Conservation (phyloP, 495 filamentous ascomycete species). For the Haplographium delicatum region DNA sequence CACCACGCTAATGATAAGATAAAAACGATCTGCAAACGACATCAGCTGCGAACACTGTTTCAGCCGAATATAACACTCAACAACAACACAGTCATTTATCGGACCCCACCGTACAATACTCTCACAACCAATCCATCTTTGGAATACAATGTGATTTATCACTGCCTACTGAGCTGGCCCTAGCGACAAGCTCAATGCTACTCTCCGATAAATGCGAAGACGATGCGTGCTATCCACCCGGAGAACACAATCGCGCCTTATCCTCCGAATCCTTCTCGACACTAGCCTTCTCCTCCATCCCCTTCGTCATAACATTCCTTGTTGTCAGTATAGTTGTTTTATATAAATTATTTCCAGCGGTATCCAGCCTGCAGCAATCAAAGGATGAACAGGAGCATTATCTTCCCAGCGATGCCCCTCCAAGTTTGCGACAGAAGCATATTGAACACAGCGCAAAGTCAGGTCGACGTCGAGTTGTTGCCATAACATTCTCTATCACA, state of each 20-base stretch:
- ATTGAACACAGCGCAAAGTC: constrained; percentile 42
- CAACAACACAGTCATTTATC: background rate
- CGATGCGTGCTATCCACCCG: constrained; percentile 11
- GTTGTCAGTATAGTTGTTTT: constrained; percentile 50
- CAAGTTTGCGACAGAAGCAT: constrained; percentile 41
- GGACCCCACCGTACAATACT: too few species aligned
- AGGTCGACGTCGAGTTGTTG: constrained; percentile 47
- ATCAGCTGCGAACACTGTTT: constrained; percentile 3
- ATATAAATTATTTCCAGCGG: constrained; percentile 58
- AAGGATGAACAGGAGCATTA: constrained; percentile 44
- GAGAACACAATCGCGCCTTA: constrained; percentile 1
- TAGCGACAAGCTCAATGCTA: constrained; percentile 17
- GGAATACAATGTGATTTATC: constrained; percentile 9
- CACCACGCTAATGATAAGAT: constrained; percentile 9
- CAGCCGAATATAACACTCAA: background rate
- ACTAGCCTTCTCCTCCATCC: constrained; percentile 42
- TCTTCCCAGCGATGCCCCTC: constrained; percentile 47
- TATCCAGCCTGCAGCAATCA: constrained; percentile 46
- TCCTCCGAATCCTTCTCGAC: constrained; percentile 16
- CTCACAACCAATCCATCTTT: background rate
- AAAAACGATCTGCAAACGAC: constrained; percentile 12
- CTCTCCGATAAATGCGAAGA: constrained; percentile 23
- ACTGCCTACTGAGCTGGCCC: constrained; percentile 4
- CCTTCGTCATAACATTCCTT: constrained; percentile 59
- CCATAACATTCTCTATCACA: constrained; percentile 62